phyloP scores from a whole-genome alignment of 495 filamentous ascomycete species.

The Tuber microsphaerosporum region DNA sequence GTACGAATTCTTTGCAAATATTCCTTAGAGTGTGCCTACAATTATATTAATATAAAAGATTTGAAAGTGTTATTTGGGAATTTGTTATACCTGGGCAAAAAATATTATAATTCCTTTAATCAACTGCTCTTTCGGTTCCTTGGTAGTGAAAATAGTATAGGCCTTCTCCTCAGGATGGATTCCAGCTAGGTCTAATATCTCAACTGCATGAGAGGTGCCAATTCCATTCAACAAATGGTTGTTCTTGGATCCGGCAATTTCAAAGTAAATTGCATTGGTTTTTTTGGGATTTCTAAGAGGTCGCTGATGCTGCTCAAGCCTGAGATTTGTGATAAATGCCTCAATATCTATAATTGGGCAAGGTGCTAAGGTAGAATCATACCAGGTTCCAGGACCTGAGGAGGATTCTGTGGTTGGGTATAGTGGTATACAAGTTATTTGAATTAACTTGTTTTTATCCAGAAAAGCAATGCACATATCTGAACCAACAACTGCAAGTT shows the following conservation, averaged over 20 bases:
- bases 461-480: too few species aligned
- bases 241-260: constrained; percentile 1
- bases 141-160: neutral
- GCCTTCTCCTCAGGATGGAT: neutral
- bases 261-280: constrained; percentile 1
- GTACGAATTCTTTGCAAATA: constrained; percentile 4
- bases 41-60: too few species aligned
- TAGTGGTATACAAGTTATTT: too few species aligned
- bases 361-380: too few species aligned
- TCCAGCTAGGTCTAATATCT: constrained; percentile 4
- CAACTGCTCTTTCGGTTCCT: neutral
- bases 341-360: too few species aligned
- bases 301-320: neutral
- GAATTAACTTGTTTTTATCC: too few species aligned
- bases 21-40: constrained; percentile 5
- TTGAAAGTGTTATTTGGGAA: too few species aligned
- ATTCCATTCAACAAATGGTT: constrained; percentile 13
- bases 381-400: too few species aligned
- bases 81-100: constrained; percentile 4
- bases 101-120: neutral
- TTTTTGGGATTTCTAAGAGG: neutral
- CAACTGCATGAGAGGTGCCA: constrained; percentile 6
- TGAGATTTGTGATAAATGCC: too few species aligned
- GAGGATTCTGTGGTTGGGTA: too few species aligned
- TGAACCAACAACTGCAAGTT: constrained; percentile 7